A percentile compares a stretch with the other conserved stretches of the same genome.
These are phyloP conservation scores for Dioscorea alata DNA, from an alignment of 106 monocot genomes.

Conservation along the genomic window DNA sequence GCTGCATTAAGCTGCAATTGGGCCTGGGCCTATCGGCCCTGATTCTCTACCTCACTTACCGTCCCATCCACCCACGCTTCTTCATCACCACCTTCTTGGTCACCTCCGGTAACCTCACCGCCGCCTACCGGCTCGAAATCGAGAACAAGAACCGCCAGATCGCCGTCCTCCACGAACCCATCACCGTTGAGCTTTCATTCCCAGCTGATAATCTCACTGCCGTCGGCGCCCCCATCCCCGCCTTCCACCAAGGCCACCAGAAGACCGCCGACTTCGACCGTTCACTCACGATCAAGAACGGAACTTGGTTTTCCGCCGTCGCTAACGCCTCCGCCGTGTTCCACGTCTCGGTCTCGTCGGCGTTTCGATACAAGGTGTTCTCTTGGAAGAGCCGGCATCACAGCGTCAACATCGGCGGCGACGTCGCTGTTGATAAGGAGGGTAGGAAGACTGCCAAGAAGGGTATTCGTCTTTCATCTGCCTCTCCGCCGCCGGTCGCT, in stretches of 20 bases:
- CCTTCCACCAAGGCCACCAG: constrained; percentile 18
- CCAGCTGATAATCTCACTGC: neutral
- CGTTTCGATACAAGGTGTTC: constrained; percentile 12
- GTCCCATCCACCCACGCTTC: constrained; percentile 16
- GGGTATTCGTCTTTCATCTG: constrained; percentile 8
- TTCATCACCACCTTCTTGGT: constrained; percentile 20
- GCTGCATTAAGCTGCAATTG: constrained; percentile 3
- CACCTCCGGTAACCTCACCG: neutral
- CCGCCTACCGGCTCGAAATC: constrained; percentile 9
- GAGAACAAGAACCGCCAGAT: constrained; percentile 17
- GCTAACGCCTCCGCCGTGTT: constrained; percentile 10
- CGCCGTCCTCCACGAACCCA: constrained; percentile 14
- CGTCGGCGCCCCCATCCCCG: neutral
- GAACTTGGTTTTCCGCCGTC: neutral
- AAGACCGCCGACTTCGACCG: constrained; percentile 11
- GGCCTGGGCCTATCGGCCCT: constrained; percentile 6
- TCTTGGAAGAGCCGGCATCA: constrained; percentile 2
- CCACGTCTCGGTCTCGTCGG: constrained; percentile 6
- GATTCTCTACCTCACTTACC: constrained; percentile 15
- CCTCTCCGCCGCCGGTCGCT: neutral
- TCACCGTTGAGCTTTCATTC: neutral
- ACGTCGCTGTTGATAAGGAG: neutral
- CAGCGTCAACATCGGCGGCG: neutral
- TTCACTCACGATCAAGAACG: neutral
- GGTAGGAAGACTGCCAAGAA: constrained; percentile 18